Evolutionary conservation across 2,329 filamentous ascomycete genomes (phyloP).

Genomic region (Neobulgaria alba): DNA sequence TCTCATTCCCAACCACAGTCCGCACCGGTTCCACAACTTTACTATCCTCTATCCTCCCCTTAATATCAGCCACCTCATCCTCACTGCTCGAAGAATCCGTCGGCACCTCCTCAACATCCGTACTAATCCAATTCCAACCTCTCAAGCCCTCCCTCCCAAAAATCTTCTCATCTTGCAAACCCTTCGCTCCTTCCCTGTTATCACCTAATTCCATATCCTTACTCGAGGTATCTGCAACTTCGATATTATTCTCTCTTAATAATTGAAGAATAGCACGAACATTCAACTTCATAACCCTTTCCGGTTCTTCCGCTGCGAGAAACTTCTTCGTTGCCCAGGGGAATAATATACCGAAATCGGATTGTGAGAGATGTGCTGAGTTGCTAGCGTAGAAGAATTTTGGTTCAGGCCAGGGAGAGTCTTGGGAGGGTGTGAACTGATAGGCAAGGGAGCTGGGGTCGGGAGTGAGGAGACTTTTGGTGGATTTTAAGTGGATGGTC

Average conservation of each 20-base stretch:
- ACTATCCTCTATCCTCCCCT: constrained; percentile 8
- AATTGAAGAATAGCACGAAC: constrained; percentile 49
- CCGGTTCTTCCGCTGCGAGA: constrained; percentile 48
- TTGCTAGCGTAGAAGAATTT: constrained; percentile 66
- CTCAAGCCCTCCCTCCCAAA: constrained; percentile 19
- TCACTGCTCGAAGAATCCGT: constrained; percentile 5
- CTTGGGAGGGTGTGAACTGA: constrained; percentile 10
- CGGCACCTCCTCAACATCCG: constrained; percentile 12
- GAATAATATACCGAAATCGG: constrained; percentile 76
- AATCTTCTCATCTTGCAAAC: constrained; percentile 20
- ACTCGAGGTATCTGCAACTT: constrained; percentile 40
- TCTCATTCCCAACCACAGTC: constrained; percentile 19
- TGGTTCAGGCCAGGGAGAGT: constrained; percentile 33
- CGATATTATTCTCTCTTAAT: constrained; percentile 40
- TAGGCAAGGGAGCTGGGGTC: constrained; percentile 36
- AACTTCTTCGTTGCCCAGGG: constrained; percentile 57
- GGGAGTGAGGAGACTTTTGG: constrained; percentile 55
- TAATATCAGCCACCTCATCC: constrained; percentile 9
- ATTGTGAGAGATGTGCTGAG: constrained; percentile 75
- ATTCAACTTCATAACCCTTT: constrained; percentile 50
- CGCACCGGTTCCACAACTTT: constrained; percentile 11
- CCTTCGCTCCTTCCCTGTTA: constrained; percentile 8
- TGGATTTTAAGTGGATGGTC: constrained; percentile 61
- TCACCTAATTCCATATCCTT: constrained; percentile 31
- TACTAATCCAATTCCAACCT: constrained; percentile 25